Percentiles rank a stretch among this genome's conserved stretches.
phyloP scores from a whole-genome alignment of 2,329 filamentous ascomycete species.

The Graphium sp. region DNA sequence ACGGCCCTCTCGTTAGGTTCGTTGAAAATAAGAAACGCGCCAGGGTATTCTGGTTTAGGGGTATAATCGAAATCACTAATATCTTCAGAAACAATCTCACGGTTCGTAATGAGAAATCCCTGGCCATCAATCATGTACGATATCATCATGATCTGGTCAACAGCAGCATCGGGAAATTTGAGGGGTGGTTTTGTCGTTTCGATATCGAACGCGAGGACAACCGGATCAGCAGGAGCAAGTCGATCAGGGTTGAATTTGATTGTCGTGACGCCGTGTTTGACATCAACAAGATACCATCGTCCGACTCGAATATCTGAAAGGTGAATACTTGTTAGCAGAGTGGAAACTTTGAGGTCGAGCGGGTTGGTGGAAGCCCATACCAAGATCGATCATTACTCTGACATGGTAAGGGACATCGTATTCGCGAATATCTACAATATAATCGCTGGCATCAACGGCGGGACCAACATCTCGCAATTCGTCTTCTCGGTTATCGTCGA shows the following conservation, averaged over 20 bases:
- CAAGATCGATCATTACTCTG: constrained; percentile 89
- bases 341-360: no score
- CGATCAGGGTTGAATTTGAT: constrained; percentile 75
- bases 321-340: no score
- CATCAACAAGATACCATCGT: constrained; percentile 93
- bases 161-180: constrained; percentile 87
- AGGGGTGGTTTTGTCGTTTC: constrained; percentile 91
- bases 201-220: constrained; percentile 99
- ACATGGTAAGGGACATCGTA: constrained; percentile 99
- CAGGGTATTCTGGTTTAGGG: constrained; percentile 87
- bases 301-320: constrained; percentile 77
- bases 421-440: constrained; percentile 94
- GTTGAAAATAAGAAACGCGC: constrained; percentile 96
- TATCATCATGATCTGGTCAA: constrained; percentile 99
- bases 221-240: constrained; percentile 78
- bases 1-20: constrained; percentile 82
- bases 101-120: constrained; percentile 93
- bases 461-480: constrained; percentile 61
- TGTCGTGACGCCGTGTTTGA: constrained; percentile 78
- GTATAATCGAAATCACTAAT: constrained; percentile 98
- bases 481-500: constrained; percentile 72
- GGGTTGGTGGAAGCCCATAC: no score
- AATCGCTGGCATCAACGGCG: constrained; percentile 84
- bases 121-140: constrained; percentile 99
- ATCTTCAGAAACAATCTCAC: constrained; percentile 94